Conservation (phyloP, 179 eudicot species). For the Heliamphora ciliata region DNA sequence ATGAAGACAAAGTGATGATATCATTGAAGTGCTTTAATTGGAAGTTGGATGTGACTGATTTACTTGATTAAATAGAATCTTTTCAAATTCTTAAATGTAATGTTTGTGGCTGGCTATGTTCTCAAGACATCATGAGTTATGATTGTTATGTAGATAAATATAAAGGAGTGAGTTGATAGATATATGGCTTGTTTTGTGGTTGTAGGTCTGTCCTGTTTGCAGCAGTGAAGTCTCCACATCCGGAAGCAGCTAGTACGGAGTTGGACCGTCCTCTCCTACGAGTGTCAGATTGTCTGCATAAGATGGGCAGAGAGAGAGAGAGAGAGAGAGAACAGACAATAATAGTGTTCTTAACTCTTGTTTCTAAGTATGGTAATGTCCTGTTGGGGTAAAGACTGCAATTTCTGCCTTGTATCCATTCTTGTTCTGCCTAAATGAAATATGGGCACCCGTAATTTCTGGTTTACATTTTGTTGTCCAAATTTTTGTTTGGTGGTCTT, state of each 20-base stretch:
- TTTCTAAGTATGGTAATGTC: not conserved
- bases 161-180: not conserved
- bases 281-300: not conserved
- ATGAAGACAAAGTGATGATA: not conserved
- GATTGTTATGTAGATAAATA: not conserved
- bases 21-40: not conserved
- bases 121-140: not conserved
- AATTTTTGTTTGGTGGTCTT: too few species aligned
- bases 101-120: not conserved
- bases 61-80: too few species aligned
- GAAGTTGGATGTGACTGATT: not conserved
- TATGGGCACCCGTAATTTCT: not conserved
- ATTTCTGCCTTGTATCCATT: not conserved
- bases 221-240: slow-evolving; percentile 79
- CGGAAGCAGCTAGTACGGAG: slow-evolving; percentile 30
- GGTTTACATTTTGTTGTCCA: not conserved
- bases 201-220: slow-evolving; percentile 93
- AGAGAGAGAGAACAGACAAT: not conserved
- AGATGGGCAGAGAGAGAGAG: slow-evolving; percentile 6
- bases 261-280: not conserved
- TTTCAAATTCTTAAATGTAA: not conserved
- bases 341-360: not conserved
- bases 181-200: slow-evolving; percentile 6
- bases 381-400: not conserved
- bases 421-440: not conserved